Base-by-base conservation (phyloP, 441 rosid species). In the Pelargonium myrrhifolium region DNA sequence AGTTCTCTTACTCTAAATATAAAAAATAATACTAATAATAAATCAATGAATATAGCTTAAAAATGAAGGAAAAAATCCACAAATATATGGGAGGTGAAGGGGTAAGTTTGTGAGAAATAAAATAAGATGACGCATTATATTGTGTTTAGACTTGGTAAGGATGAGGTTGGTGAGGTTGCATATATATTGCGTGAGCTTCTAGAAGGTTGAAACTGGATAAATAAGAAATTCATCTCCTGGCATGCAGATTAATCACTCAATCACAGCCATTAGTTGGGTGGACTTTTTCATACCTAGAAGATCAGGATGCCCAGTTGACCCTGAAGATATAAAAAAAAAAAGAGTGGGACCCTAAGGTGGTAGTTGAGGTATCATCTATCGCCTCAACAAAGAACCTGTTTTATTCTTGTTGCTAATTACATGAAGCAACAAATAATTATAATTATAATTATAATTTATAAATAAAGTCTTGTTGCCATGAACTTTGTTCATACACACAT, bases 361-460 rank as follows among this genome's bases (percentile, higher is more conserved):
- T 49, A n/a, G 56, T 49, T 49, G 56, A 49, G 56, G 56, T 49
- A 49, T 49, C 56, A 49, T 49, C 21, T 49, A 49, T 49, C 56
- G 10, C 56, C 56, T 49, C 17, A 49, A 15, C 56, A 49, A 49
- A 20, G 56, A 49, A n/a, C 56, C 56, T 49, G 56, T 49, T 49
- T 49, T 49, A 49, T 49, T 49, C 56, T 49, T 43, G 49, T 43
- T 43, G 11, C 0, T 1, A 2, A 37, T 37, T 37, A 37, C 9
- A 4, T 6, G 12, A 9, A 43, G 11, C 12, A 43, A 9, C 3
- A 43, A 9, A 10, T 2, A 43, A 43, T 43, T n/a, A n/a, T n/a
- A n/a, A n/a, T n/a, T n/a, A n/a, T n/a, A n/a, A n/a, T n/a, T n/a
- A n/a, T n/a, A n/a, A n/a, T n/a, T n/a, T 3, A 10, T 3, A 43